Evolutionary conservation across 1,139 yeast genomes (phyloP).

Genomic region (Chernovozyma sophiae-reginae): DNA sequence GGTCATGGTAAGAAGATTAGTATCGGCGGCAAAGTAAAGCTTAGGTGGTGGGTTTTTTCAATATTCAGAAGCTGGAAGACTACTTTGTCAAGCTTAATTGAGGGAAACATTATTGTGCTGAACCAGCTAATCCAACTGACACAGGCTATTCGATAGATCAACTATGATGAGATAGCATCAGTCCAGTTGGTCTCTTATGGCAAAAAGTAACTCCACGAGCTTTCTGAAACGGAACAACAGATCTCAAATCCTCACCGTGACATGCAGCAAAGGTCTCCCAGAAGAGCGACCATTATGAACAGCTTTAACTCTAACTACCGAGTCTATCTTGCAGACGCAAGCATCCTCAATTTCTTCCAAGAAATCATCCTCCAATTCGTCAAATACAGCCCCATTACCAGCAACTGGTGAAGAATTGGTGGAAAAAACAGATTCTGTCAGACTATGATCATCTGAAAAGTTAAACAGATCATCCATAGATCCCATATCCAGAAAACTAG

Average conservation of each 20-base stretch:
- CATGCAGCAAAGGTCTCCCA: conserved; percentile 3
- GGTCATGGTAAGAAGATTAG: too few relatives aligned
- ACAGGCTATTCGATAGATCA: too few relatives aligned
- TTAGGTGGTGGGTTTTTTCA: too few relatives aligned
- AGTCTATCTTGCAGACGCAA: conserved; percentile 5
- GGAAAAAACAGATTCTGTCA: conserved; percentile 5
- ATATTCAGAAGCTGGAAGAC: too few relatives aligned
- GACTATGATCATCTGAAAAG: conserved; percentile 4
- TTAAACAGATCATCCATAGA: conserved; percentile 5
- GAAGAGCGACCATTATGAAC: conserved; percentile 1
- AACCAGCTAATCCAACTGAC: too few relatives aligned
- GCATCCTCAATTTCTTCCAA: conserved; percentile 6
- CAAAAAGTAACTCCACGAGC: too few relatives aligned
- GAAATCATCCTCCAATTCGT: conserved; percentile 1
- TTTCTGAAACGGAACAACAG: too few relatives aligned
- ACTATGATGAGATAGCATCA: too few relatives aligned
- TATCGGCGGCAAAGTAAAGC: too few relatives aligned
- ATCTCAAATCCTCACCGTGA: not conserved
- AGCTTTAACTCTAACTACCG: conserved; percentile 3
- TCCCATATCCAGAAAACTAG: conserved; percentile 3
- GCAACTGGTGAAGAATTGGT: conserved; percentile 2
- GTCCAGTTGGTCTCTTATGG: too few relatives aligned
- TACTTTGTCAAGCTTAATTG: too few relatives aligned
- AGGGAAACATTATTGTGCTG: too few relatives aligned
- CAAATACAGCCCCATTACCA: conserved; percentile 1